Conservation (phyloP, 169 alveolate species). For the Theileria orientalis region DNA sequence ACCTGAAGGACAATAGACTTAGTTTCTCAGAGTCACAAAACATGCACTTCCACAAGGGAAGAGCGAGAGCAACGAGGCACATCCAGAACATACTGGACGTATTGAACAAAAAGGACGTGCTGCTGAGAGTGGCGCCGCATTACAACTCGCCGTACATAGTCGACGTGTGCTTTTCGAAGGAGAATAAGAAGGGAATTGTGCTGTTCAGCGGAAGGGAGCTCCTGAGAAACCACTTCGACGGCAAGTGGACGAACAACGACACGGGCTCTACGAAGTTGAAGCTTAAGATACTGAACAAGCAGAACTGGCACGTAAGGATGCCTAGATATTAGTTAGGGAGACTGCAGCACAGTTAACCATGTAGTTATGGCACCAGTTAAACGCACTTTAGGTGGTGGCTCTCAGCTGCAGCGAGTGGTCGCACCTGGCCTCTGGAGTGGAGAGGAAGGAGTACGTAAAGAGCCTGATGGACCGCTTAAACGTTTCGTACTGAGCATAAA, state of each 20-base stretch:
- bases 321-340: too few species aligned
- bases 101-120: conserved; percentile 49
- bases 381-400: conserved; percentile 32
- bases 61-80: conserved; percentile 59
- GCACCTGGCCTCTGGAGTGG: conserved; percentile 22
- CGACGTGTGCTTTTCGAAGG: conserved; percentile 60
- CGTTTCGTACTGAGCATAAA: conserved; percentile 20
- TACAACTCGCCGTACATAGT: conserved; percentile 60
- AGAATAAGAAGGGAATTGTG: conserved; percentile 60
- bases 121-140: conserved; percentile 58
- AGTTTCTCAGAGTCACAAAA: conserved; percentile 56
- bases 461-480: conserved; percentile 25
- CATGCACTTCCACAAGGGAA: conserved; percentile 62
- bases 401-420: conserved; percentile 62
- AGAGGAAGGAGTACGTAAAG: conserved; percentile 39
- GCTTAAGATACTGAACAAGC: conserved; percentile 26
- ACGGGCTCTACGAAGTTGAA: conserved; percentile 60
- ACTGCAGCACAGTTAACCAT: too few species aligned
- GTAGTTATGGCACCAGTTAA: too few species aligned
- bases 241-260: conserved; percentile 53
- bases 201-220: conserved; percentile 57
- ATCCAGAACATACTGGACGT: conserved; percentile 39
- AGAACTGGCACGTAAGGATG: conserved; percentile 49
- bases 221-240: conserved; percentile 55
- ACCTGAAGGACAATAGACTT: conserved; percentile 48